These are phyloP conservation scores for Magnusiomyces ingens DNA, from an alignment of 1,139 yeast genomes.

Conservation along the genomic window DNA sequence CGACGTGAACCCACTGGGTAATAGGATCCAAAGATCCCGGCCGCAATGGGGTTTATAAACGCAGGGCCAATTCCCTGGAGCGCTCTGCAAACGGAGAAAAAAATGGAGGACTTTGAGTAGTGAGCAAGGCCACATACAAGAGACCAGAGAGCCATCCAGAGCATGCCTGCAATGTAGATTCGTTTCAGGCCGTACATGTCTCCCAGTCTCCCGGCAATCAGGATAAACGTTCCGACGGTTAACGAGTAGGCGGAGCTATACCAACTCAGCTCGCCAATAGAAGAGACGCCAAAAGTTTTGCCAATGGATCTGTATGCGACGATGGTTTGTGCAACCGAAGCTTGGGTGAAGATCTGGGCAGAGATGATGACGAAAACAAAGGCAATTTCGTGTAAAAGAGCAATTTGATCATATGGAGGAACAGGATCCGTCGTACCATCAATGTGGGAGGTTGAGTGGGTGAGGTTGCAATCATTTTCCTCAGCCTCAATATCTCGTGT, in stretches of 20 bases:
- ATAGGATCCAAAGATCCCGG: slow-evolving; percentile 49
- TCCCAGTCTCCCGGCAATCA: slow-evolving; percentile 56
- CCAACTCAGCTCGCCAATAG: slow-evolving; percentile 48
- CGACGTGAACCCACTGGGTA: slow-evolving; percentile 43
- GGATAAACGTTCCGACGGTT: slow-evolving; percentile 56
- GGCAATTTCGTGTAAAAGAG: slow-evolving; percentile 20
- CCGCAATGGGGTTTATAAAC: slow-evolving; percentile 48
- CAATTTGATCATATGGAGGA: slow-evolving; percentile 5
- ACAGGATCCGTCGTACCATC: not conserved
- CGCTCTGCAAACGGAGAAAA: slow-evolving; percentile 48
- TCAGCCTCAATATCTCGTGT: too few species aligned
- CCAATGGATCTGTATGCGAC: slow-evolving; percentile 38
- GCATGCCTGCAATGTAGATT: slow-evolving; percentile 43
- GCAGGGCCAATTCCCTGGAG: slow-evolving; percentile 60
- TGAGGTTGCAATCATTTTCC: too few species aligned
- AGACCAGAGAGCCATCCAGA: slow-evolving; percentile 45
- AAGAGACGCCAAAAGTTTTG: slow-evolving; percentile 34
- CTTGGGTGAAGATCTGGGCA: slow-evolving; percentile 47
- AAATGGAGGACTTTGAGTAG: slow-evolving; percentile 36
- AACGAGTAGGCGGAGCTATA: slow-evolving; percentile 52
- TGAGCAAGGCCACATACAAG: slow-evolving; percentile 47
- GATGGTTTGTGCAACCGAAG: slow-evolving; percentile 44
- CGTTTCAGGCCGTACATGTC: slow-evolving; percentile 54
- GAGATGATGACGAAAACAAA: slow-evolving; percentile 34
- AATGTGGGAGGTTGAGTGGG: not conserved